These are phyloP conservation scores for Ascochyta fabae DNA, from an alignment of 2,329 filamentous ascomycete genomes.

Conservation along the genomic window DNA sequence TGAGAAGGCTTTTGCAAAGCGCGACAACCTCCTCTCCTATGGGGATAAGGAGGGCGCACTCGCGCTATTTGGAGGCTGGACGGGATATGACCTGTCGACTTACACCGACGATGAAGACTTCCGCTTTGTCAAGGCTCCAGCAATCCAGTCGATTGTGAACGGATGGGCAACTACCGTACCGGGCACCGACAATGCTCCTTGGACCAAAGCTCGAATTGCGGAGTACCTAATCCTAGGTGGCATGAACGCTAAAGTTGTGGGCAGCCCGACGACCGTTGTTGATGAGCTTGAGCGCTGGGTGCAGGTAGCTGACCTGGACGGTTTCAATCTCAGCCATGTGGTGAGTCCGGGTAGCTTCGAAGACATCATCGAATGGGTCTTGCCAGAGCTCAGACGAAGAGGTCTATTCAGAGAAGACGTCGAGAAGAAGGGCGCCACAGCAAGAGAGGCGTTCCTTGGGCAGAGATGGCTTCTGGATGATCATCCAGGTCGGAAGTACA, in stretches of 20 bases:
- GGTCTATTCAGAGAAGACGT: not conserved
- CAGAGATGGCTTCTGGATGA: slow-evolving; percentile 1
- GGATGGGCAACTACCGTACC: slow-evolving; percentile 21
- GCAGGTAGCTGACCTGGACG: not conserved
- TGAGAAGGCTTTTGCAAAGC: slow-evolving; percentile 68
- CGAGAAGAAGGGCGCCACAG: not conserved
- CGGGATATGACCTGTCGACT: slow-evolving; percentile 64
- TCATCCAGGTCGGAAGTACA: not conserved
- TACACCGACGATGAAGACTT: slow-evolving; percentile 45
- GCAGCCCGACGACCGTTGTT: not conserved
- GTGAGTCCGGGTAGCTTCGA: not conserved
- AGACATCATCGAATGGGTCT: not conserved
- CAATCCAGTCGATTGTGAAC: slow-evolving; percentile 16
- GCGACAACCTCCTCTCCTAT: slow-evolving; percentile 57
- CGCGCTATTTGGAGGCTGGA: slow-evolving; percentile 75
- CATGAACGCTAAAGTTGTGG: slow-evolving; percentile 57
- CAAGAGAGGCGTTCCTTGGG: slow-evolving; percentile 1
- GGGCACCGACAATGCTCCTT: slow-evolving; percentile 58
- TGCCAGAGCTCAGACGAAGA: slow-evolving; percentile 1
- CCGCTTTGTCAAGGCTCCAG: not conserved
- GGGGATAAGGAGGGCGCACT: slow-evolving; percentile 66
- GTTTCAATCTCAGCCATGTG: not conserved
- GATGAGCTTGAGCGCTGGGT: slow-evolving; percentile 2
- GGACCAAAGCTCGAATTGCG: slow-evolving; percentile 72
- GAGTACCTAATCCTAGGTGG: slow-evolving; percentile 71